phyloP scores from a whole-genome alignment of 169 alveolate genomes.

The Plasmodium inui region DNA sequence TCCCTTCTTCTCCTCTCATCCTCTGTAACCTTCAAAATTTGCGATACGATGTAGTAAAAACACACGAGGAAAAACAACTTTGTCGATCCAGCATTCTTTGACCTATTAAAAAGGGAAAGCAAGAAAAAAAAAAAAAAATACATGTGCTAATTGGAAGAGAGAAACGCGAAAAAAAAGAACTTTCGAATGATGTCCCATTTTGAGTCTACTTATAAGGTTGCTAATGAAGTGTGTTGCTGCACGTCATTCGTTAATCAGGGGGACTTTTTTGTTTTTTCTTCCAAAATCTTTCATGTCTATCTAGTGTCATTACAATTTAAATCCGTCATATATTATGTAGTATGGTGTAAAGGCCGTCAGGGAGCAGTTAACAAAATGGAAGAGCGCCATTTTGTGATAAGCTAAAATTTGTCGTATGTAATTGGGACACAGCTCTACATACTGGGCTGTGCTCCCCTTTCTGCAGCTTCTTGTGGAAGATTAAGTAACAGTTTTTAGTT shows the following conservation, averaged over 20 bases:
- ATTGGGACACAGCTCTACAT: neutral
- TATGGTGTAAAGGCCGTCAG: constrained; percentile 50
- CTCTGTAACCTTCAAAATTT: constrained; percentile 36
- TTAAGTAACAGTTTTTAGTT: neutral
- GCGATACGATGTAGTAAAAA: constrained; percentile 42
- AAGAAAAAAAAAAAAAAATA: neutral
- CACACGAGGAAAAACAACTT: constrained; percentile 30
- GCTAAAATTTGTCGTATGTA: neutral
- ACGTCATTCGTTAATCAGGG: neutral
- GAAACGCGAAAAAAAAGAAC: neutral
- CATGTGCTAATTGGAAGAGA: neutral
- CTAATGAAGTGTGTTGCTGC: neutral
- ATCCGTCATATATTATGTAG: constrained; percentile 61
- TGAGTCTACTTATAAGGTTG: neutral
- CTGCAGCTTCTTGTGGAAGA: neutral
- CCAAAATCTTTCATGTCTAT: neutral
- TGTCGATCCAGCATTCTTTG: constrained; percentile 61
- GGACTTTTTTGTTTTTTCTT: neutral
- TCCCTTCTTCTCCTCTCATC: neutral
- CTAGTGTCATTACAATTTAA: constrained; percentile 33
- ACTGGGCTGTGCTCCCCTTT: neutral
- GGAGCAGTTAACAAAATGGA: constrained; percentile 69
- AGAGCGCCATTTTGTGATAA: constrained; percentile 27
- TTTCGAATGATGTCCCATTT: neutral
- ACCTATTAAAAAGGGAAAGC: constrained; percentile 12